These are phyloP conservation scores for Saturnispora zaruensis DNA, from an alignment of 805 yeast genomes.

Conservation along the genomic window DNA sequence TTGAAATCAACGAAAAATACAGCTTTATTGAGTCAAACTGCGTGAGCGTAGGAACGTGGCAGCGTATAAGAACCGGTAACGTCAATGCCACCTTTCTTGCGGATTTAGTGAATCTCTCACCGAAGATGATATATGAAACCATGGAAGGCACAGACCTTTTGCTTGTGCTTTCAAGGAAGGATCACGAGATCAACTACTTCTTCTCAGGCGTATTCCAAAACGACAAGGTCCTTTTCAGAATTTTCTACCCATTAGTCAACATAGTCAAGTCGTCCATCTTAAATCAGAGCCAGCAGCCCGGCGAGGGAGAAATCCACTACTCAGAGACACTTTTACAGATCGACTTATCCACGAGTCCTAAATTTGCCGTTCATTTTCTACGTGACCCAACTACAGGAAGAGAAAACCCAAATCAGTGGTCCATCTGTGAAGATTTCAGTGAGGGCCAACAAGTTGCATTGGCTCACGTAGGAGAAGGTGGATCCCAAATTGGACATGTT, in stretches of 20 bases:
- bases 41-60: constrained; percentile 74
- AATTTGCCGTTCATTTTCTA: constrained; percentile 68
- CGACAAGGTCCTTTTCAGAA: constrained; percentile 60
- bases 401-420: constrained; percentile 57
- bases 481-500: constrained; percentile 59
- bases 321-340: constrained; percentile 32
- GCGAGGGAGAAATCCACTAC: constrained; percentile 23
- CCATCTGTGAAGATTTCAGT: constrained; percentile 74
- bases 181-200: constrained; percentile 67
- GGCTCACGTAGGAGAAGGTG: constrained; percentile 52
- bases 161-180: constrained; percentile 61
- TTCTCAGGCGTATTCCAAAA: constrained; percentile 65
- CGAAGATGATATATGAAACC: constrained; percentile 50
- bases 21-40: constrained; percentile 58
- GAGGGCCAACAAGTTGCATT: constrained; percentile 74
- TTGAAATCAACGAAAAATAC: constrained; percentile 55
- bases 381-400: constrained; percentile 39
- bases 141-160: constrained; percentile 65
- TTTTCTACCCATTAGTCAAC: constrained; percentile 59
- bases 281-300: constrained; percentile 29
- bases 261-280: constrained; percentile 50
- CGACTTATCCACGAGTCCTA: constrained; percentile 47
- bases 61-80: constrained; percentile 61
- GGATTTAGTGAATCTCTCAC: constrained; percentile 54
- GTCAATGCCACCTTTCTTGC: constrained; percentile 33